Base-by-base conservation (phyloP, 2,329 filamentous ascomycete species). In the Cladosporium sp. region DNA sequence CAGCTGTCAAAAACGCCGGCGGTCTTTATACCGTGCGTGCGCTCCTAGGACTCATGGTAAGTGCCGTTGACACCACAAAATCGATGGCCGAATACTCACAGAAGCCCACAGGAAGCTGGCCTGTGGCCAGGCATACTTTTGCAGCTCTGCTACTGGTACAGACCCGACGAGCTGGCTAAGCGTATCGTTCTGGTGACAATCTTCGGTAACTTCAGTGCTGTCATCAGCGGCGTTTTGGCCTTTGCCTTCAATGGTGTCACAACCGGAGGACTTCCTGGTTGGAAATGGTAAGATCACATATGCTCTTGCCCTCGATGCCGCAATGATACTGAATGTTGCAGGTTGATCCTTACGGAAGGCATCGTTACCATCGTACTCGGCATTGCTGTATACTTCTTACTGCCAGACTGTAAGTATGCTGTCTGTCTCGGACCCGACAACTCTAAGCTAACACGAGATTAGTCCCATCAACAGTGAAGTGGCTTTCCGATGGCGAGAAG, bases 361-460 rank as follows among this genome's bases (percentile, higher is more conserved):
- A 74, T 83, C 32, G 71, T 78, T 15, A 86, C 84, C 0, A 75
- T 86, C 8, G 63, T 82, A 1, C 58, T 83, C 0, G 82, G 84
- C 6, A 70, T 84, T 4, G 71, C 78, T 6, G 80, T 86, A 11
- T 86, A 82, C 75, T 86, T 87, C 61, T 63, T 83, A 0, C 76
- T 87, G 0, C 85, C 85, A 0, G 84, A 87, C 68, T 86, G 82
- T 83, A 8, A 77, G 74, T 58, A 84, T 81, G 81, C 74, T 84
- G 47, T 79, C 62, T 30, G 28, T 30, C 28, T 30, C 3, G 71
- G 69, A 10, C 11, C 14, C 18, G 26, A 28, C 51, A 18, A 18
- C 8, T n/a, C n/a, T 30, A 15, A 11, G 24, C 51, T 54, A 15
- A 54, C 26, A 5, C 11, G 8, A 30, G 14, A n/a, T 18, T 54